These are phyloP conservation scores for Quaeritorhiza haematococci DNA, from an alignment of 371 early-diverging fungal species.

Conservation along the genomic window DNA sequence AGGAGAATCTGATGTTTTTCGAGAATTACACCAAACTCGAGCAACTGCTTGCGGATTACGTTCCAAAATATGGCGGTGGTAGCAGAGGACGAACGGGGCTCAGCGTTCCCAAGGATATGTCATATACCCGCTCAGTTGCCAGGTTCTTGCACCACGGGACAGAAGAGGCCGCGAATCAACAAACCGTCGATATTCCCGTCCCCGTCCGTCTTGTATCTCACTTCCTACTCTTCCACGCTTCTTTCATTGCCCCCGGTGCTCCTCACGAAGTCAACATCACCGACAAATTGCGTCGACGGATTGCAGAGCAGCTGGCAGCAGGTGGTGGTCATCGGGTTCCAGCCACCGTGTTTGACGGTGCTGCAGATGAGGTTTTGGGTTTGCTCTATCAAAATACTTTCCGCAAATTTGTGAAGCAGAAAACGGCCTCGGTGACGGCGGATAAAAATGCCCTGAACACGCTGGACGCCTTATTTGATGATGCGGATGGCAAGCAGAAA, in stretches of 20 bases:
- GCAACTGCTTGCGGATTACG: constrained; percentile 2
- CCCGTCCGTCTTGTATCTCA: constrained; percentile 13
- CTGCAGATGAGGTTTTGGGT: constrained; percentile 24
- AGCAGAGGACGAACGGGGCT: background rate
- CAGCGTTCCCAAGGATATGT: background rate
- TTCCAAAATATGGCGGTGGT: background rate
- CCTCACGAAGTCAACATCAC: constrained; percentile 22
- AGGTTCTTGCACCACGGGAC: too few relatives aligned
- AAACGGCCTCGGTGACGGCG: too few relatives aligned
- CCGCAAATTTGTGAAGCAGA: constrained; percentile 8
- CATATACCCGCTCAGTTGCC: too few relatives aligned
- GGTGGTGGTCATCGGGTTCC: background rate
- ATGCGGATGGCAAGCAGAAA: too few relatives aligned
- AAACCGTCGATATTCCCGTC: background rate
- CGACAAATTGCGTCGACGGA: background rate
- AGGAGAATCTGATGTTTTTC: constrained; percentile 24
- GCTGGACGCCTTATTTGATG: too few relatives aligned
- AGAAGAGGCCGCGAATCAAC: too few relatives aligned
- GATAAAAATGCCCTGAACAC: too few relatives aligned
- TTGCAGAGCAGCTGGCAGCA: constrained; percentile 5
- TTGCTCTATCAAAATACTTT: constrained; percentile 26
- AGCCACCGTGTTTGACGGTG: constrained; percentile 21
- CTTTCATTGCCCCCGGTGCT: constrained; percentile 23
- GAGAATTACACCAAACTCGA: constrained; percentile 23
- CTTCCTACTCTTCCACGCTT: constrained; percentile 16